Percentiles rank a stretch among this genome's conserved stretches.
Evolutionary conservation across 2,329 filamentous ascomycete genomes (phyloP).

Genomic region (Sporothrix pseudoabietina): DNA sequence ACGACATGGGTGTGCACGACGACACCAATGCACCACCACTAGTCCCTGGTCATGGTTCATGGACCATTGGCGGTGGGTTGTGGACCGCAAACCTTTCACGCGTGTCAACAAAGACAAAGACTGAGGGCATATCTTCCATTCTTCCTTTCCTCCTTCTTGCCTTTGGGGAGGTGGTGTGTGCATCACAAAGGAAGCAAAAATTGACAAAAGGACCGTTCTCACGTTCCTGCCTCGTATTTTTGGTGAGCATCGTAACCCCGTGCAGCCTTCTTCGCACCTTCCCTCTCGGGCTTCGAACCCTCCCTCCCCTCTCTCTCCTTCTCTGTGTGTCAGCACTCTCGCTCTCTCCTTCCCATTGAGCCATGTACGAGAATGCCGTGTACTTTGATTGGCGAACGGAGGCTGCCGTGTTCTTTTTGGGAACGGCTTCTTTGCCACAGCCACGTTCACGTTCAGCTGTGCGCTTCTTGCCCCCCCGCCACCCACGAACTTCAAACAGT

Average conservation of each 20-base stretch:
- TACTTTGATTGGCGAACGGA: not conserved
- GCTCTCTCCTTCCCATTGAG: not conserved
- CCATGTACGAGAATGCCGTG: not conserved
- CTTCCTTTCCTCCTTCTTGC: not conserved
- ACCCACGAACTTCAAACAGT: not conserved
- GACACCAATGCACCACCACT: not conserved
- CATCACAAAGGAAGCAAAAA: not conserved
- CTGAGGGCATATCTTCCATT: not conserved
- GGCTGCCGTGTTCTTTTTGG: not conserved
- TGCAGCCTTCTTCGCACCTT: not conserved
- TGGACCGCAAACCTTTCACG: not conserved
- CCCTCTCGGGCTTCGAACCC: not conserved
- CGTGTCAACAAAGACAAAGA: not conserved
- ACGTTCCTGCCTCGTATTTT: not conserved
- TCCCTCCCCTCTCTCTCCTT: not conserved
- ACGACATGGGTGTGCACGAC: conserved; percentile 1
- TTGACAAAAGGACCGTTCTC: conserved; percentile 7
- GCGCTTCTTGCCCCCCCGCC: not conserved
- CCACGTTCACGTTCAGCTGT: not conserved
- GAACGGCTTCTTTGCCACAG: not conserved
- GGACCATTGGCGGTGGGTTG: not conserved
- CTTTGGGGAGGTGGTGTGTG: not conserved
- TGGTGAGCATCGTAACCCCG: not conserved
- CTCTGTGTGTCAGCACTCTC: not conserved
- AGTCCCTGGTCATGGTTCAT: not conserved